Percentiles rank a stretch among this genome's conserved stretches.
Evolutionary conservation across 495 filamentous ascomycete species (phyloP).

Genomic region (Daldinia childiae): DNA sequence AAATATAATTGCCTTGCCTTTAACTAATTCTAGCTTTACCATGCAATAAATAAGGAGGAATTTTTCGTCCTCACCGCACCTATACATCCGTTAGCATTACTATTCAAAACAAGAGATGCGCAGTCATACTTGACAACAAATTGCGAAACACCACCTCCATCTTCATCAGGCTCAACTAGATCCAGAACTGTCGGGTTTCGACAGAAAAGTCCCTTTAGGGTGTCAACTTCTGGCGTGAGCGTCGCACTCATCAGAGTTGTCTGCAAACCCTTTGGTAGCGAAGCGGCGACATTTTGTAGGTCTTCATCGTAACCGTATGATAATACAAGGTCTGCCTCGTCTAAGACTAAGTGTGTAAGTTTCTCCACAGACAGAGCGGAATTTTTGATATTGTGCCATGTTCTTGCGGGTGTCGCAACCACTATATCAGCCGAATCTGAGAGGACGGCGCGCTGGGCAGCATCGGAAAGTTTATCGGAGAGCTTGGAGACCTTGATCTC

Average conservation of each 20-base stretch:
- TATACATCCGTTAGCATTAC: conserved; percentile 44
- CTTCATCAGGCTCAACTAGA: conserved; percentile 74
- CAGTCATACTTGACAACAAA: conserved; percentile 77
- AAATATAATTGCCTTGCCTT: conserved; percentile 94
- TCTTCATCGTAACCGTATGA: conserved; percentile 96
- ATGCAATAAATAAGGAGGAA: conserved; percentile 93
- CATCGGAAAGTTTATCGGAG: conserved; percentile 86
- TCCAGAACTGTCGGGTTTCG: conserved; percentile 79
- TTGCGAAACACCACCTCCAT: conserved; percentile 79
- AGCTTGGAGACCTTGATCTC: conserved; percentile 83
- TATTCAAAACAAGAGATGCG: background rate
- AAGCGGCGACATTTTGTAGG: conserved; percentile 76
- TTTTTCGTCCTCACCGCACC: conserved; percentile 95
- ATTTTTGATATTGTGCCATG: conserved; percentile 73
- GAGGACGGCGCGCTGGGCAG: conserved; percentile 82
- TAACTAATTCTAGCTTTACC: conserved; percentile 92
- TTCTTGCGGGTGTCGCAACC: conserved; percentile 85
- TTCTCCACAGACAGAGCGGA: conserved; percentile 73
- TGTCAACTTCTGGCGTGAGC: conserved; percentile 84
- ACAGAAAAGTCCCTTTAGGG: conserved; percentile 86
- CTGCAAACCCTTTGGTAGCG: conserved; percentile 85
- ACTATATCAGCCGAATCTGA: conserved; percentile 90
- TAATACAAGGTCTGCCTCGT: conserved; percentile 94
- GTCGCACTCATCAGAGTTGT: conserved; percentile 94
- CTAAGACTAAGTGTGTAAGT: conserved; percentile 84